phyloP scores from a whole-genome alignment of 768 basidiomycete genomes.

The Mycena polygramma region DNA sequence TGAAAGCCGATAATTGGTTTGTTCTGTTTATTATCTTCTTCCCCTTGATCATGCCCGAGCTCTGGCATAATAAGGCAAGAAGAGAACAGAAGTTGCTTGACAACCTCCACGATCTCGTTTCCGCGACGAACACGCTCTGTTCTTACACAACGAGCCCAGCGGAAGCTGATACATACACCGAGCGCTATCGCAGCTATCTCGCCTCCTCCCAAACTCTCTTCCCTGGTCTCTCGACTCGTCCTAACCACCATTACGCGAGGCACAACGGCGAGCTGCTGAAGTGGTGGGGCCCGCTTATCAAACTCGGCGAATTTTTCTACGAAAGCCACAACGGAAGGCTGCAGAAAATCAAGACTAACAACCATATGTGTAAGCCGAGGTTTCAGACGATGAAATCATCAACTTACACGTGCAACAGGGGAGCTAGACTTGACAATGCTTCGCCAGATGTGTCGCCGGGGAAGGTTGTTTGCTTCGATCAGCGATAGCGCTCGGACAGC shows the following conservation, averaged over 20 bases:
- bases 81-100: constrained; percentile 10
- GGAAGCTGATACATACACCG: constrained; percentile 3
- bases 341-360: constrained; percentile 31
- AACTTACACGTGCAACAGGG: constrained; percentile 24
- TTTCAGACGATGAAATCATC: neutral
- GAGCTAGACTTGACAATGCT: constrained; percentile 29
- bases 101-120: constrained; percentile 29
- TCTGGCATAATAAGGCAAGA: neutral
- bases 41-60: constrained; percentile 29
- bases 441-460: constrained; percentile 26
- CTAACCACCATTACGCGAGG: constrained; percentile 26
- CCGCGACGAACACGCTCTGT: constrained; percentile 25
- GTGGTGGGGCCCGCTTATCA: constrained; percentile 37
- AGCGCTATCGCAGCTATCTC: constrained; percentile 5
- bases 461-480: constrained; percentile 24
- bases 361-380: constrained; percentile 22
- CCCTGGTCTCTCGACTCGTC: constrained; percentile 23
- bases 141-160: constrained; percentile 6
- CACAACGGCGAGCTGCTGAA: constrained; percentile 26
- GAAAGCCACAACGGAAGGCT: constrained; percentile 34
- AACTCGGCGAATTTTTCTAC: constrained; percentile 29
- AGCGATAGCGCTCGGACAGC: neutral
- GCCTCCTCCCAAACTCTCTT: constrained; percentile 21
- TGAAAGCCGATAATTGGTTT: constrained; percentile 41
- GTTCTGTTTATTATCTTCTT: constrained; percentile 29